Percentiles rank a stretch among this genome's conserved stretches.
phyloP scores from a whole-genome alignment of 1,139 yeast species.

The Casaregolazyma suthepensis region DNA sequence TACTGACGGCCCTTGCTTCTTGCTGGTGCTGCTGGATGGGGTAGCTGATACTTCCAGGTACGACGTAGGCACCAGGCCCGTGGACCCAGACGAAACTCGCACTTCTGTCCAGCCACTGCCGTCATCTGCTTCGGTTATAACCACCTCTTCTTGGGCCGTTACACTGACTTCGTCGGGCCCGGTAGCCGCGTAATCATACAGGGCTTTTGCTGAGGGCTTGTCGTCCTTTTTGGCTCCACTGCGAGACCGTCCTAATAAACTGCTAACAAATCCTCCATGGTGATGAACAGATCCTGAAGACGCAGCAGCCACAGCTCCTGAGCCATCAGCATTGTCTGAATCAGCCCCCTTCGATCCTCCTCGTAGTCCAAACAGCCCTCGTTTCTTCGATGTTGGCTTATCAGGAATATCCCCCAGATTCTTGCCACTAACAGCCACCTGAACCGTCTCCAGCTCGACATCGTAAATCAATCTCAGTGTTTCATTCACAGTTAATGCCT shows the following conservation, averaged over 20 bases:
- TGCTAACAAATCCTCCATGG: constrained; percentile 15
- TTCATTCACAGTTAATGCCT: constrained; percentile 67
- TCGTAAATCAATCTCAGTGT: constrained; percentile 66
- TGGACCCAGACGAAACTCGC: constrained; percentile 39
- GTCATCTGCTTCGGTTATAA: constrained; percentile 61
- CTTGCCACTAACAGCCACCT: constrained; percentile 71
- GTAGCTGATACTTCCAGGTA: constrained; percentile 51
- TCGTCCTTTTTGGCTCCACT: constrained; percentile 3
- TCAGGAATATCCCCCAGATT: constrained; percentile 33
- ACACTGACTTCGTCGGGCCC: constrained; percentile 74
- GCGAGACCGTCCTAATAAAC: constrained; percentile 14
- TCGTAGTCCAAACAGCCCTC: constrained; percentile 24
- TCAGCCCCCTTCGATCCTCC: constrained; percentile 14
- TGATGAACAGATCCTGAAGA: constrained; percentile 12
- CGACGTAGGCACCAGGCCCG: constrained; percentile 82
- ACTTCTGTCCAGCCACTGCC: constrained; percentile 93
- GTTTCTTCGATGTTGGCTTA: constrained; percentile 28
- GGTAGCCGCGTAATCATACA: constrained; percentile 61
- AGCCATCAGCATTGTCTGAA: neutral
- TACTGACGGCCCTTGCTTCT: constrained; percentile 67
- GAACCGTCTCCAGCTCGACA: constrained; percentile 86
- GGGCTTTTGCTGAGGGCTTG: constrained; percentile 43
- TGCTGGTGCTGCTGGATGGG: constrained; percentile 21
- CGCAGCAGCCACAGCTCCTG: constrained; percentile 3
- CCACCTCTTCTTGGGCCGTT: constrained; percentile 53